Evolutionary conservation across 768 basidiomycete genomes (phyloP), one percentile per base, ranked within the genome.

Genomic region (Tulasnella sp.): DNA sequence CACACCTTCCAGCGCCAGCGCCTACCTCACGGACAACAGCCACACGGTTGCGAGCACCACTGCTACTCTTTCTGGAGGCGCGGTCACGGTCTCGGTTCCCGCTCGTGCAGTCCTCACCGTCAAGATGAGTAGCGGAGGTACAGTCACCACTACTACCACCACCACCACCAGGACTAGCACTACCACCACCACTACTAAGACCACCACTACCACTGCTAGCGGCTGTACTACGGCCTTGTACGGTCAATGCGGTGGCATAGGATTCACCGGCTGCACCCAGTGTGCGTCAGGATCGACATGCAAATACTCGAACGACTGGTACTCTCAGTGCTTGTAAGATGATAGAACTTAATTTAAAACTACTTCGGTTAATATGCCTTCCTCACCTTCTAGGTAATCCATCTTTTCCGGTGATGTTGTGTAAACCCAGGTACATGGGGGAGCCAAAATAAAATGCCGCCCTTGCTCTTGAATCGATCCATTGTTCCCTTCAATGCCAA

Each of bases 261-360:
- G 76, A 28, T 77, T 20, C 44, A 77, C 76, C 20, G 76, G 76
- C 22, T 54, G 44, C 54, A 77, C 76, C 12, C 44, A 40, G 24
- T 77, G 76, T 40, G 76, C 46, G n/a, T 48, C 76, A 24, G 76
- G 76, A 40, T 58, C 44, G 16, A 77, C 76, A 6, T 77, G 76
- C 76, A 54, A 48, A 24, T 46, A 48, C 46, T 40, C 8, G 48
- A 77, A 77, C 34, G 76, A 24, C n/a, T 77, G 2, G 2, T 48
- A 50, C 54, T 46, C 44, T 18, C 76, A 75, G 40, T 69, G 64
- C 28, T 37, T 69, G 64, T 69, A 69, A 31, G 64, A 69, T 6
- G 1, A 3, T 37, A 22, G 5, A 12, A 2, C 7, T n/a, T 5
- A 8, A 12, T 46, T 1, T 16, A 46, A 14, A 11, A 46, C 8